Evolutionary conservation across 2,329 filamentous ascomycete species (phyloP).

Genomic region (Trichoderma cornu-damae): DNA sequence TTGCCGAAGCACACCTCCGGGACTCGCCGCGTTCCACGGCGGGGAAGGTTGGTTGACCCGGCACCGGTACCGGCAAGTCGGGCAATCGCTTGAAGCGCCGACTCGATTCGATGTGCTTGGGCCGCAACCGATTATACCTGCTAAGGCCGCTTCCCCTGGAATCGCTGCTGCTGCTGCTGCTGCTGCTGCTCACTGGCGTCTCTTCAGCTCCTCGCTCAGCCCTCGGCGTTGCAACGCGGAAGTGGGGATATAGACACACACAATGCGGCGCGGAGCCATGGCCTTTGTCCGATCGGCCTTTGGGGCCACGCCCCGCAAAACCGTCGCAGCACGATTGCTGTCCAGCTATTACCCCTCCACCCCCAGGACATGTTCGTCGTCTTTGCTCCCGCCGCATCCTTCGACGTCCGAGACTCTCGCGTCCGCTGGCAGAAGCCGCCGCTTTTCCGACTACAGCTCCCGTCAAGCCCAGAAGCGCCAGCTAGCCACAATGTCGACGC

Average conservation of each 20-base stretch:
- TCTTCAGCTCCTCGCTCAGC: neutral
- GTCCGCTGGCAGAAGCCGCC: conserved; percentile 6
- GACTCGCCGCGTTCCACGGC: conserved; percentile 11
- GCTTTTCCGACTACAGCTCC: neutral
- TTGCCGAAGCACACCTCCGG: conserved; percentile 14
- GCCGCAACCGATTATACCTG: neutral
- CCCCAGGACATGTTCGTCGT: conserved; percentile 7
- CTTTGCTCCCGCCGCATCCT: conserved; percentile 14
- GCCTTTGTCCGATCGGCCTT: conserved; percentile 28
- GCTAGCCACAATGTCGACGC: conserved; percentile 52
- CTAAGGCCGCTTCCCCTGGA: neutral
- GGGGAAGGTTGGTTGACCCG: conserved; percentile 14
- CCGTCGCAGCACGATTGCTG: conserved; percentile 18
- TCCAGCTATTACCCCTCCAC: conserved; percentile 27
- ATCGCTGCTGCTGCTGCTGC: neutral
- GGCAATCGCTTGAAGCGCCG: conserved; percentile 16
- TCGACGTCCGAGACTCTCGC: conserved; percentile 24
- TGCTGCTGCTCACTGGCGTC: conserved; percentile 1
- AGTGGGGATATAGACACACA: conserved; percentile 16
- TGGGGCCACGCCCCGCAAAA: conserved; percentile 28
- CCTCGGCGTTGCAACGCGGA: conserved; percentile 10
- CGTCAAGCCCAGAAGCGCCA: conserved; percentile 22
- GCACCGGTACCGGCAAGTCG: conserved; percentile 17
- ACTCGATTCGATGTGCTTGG: neutral
- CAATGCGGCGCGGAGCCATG: conserved; percentile 14